Evolutionary conservation across 2,329 filamentous ascomycete species (phyloP).

Genomic region (Neonectria sp.): DNA sequence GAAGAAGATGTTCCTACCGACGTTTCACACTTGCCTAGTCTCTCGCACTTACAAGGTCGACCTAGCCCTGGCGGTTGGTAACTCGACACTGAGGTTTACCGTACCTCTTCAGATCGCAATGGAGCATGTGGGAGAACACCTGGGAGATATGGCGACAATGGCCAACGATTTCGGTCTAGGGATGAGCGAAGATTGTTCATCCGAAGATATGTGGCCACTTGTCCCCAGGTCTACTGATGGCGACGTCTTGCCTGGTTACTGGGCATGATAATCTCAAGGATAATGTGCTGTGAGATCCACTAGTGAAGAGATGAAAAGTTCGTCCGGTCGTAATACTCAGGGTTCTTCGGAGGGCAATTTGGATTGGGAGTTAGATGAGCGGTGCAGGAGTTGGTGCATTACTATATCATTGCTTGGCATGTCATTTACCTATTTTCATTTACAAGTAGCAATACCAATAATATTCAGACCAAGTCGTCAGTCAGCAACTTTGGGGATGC

Average conservation of each 20-base stretch:
- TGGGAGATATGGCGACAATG: not conserved
- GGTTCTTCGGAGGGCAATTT: not conserved
- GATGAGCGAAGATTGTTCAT: not conserved
- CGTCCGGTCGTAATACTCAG: accelerated
- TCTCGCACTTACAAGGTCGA: constrained; percentile 23
- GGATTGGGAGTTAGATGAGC: not conserved
- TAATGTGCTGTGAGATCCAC: not conserved
- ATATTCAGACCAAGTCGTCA: not conserved
- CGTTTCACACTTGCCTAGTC: constrained; percentile 22
- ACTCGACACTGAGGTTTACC: not conserved
- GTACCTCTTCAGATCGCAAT: constrained; percentile 1
- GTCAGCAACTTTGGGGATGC: too few relatives aligned
- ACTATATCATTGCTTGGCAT: not conserved
- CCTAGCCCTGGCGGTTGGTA: not conserved
- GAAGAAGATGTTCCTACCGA: constrained; percentile 15
- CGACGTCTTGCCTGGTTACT: not conserved
- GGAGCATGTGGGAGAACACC: not conserved
- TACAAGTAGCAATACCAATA: not conserved
- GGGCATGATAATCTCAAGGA: not conserved
- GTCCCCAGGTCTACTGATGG: not conserved
- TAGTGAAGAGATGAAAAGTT: not conserved
- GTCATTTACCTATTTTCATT: not conserved
- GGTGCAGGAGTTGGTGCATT: not conserved
- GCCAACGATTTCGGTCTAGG: not conserved
- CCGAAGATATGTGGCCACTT: not conserved